Evolutionary conservation across 148 eudicot species (phyloP).

Genomic region (Rhododendron griersonianum): DNA sequence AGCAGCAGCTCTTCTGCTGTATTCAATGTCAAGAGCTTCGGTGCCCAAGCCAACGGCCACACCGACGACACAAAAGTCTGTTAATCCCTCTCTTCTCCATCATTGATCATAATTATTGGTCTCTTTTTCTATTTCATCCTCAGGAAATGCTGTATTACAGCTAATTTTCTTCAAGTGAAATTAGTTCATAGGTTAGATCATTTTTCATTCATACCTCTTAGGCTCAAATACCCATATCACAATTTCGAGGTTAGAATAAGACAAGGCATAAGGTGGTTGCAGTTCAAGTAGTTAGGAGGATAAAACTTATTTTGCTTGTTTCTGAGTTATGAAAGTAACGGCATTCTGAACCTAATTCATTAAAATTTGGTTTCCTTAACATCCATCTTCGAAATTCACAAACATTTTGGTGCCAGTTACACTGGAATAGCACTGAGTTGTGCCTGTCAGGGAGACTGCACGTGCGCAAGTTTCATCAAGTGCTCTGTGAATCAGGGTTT

Average conservation of each 20-base stretch:
- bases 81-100: neutral
- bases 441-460: neutral
- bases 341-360: neutral
- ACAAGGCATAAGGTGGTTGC: neutral
- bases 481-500: neutral
- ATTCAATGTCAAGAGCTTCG: conserved; percentile 17
- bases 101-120: neutral
- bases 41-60: conserved; percentile 14
- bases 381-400: neutral
- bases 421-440: neutral
- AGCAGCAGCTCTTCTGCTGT: conserved; percentile 9
- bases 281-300: neutral
- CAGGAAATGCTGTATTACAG: neutral
- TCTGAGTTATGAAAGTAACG: neutral
- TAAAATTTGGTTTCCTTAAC: no score
- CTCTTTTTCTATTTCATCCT: neutral
- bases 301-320: neutral
- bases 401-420: neutral
- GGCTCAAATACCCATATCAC: neutral
- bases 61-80: conserved; percentile 17
- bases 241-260: neutral
- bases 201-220: neutral
- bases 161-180: neutral
- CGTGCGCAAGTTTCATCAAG: neutral
- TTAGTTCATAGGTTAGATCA: neutral